These are phyloP conservation scores for Elymus sibiricus DNA, from an alignment of 176 grass and related monocot species.

Conservation along the genomic window DNA sequence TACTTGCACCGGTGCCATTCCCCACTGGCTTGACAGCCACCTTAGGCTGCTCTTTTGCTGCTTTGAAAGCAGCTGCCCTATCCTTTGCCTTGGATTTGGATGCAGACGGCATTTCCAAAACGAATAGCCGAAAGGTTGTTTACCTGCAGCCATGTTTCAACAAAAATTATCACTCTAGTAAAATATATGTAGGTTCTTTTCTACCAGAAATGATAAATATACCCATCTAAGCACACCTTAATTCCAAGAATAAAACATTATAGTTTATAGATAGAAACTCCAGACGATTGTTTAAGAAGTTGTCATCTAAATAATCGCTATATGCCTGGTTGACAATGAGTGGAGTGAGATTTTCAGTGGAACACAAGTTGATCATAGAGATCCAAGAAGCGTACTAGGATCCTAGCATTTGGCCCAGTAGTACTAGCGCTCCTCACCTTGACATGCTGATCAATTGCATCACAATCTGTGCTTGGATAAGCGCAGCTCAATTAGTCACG, in stretches of 20 bases:
- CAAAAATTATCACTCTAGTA: conserved; percentile 1
- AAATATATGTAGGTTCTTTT: neutral
- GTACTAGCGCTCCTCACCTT: neutral
- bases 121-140: conserved; percentile 6
- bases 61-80: conserved; percentile 52
- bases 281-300: neutral
- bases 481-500: neutral
- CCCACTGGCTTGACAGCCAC: conserved; percentile 55
- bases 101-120: conserved; percentile 73
- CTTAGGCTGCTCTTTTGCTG: conserved; percentile 69
- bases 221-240: neutral
- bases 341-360: neutral
- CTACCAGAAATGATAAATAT: neutral
- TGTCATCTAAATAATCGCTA: neutral
- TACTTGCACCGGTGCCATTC: conserved; percentile 55
- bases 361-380: conserved; percentile 1
- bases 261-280: neutral
- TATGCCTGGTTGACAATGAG: neutral
- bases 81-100: conserved; percentile 90
- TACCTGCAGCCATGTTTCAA: conserved; percentile 37
- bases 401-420: neutral
- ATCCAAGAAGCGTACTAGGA: neutral
- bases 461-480: neutral
- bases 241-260: neutral
- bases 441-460: neutral